phyloP scores from a whole-genome alignment of 495 filamentous ascomycete species.

The Trichoderma virens region DNA sequence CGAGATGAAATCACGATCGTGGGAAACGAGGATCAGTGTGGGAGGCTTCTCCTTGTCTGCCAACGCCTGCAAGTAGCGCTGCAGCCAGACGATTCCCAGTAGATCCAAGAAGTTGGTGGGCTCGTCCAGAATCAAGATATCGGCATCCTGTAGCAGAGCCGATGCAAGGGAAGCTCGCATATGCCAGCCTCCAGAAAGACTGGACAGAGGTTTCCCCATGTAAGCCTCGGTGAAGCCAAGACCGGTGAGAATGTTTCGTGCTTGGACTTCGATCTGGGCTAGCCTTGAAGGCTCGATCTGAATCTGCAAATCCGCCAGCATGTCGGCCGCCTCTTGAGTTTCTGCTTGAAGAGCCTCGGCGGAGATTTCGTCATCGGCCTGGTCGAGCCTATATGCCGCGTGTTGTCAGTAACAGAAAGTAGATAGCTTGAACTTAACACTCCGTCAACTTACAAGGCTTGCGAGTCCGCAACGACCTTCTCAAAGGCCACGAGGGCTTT shows the following conservation, averaged over 20 bases:
- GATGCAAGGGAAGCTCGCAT: slow-evolving; percentile 65
- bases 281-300: slow-evolving; percentile 45
- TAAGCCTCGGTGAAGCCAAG: slow-evolving; percentile 62
- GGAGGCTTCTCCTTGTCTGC: slow-evolving; percentile 28
- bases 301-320: slow-evolving; percentile 54
- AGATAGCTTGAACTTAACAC: not conserved
- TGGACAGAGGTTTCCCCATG: slow-evolving; percentile 47
- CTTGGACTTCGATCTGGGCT: slow-evolving; percentile 49
- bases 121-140: slow-evolving; percentile 79
- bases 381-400: slow-evolving; percentile 34
- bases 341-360: slow-evolving; percentile 48
- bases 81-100: slow-evolving; percentile 74
- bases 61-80: slow-evolving; percentile 55
- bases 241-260: slow-evolving; percentile 55
- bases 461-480: slow-evolving; percentile 48
- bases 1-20: slow-evolving; percentile 67
- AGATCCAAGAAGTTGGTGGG: slow-evolving; percentile 83
- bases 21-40: slow-evolving; percentile 66
- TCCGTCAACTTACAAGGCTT: slow-evolving; percentile 35
- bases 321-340: slow-evolving; percentile 54
- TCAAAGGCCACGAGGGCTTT: slow-evolving; percentile 62
- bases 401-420: not conserved
- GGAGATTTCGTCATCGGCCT: slow-evolving; percentile 47
- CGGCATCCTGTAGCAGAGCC: slow-evolving; percentile 59
- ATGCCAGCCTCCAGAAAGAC: slow-evolving; percentile 71